phyloP scores from a whole-genome alignment of 2,329 filamentous ascomycete genomes.

The Chaetomium strumarium region DNA sequence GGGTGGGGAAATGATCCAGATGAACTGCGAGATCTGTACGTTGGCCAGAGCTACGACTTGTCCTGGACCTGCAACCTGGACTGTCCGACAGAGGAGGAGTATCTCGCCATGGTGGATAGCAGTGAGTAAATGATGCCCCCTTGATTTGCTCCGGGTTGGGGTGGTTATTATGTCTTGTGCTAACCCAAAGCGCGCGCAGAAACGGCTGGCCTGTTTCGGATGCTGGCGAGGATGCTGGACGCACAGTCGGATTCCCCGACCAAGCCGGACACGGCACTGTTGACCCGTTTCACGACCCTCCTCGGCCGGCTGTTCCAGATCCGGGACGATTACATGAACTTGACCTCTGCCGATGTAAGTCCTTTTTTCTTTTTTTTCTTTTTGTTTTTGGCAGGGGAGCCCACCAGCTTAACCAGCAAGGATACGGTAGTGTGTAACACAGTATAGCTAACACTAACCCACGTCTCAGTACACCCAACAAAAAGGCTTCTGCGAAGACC shows the following conservation, averaged over 20 bases:
- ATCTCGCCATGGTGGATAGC: slow-evolving; percentile 27
- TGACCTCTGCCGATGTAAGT: slow-evolving; percentile 22
- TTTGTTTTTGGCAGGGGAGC: too few species aligned
- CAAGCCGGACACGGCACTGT: neutral
- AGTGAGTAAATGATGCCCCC: slow-evolving; percentile 9
- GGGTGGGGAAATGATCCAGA: too few species aligned
- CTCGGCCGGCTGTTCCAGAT: slow-evolving; percentile 31
- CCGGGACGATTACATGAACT: slow-evolving; percentile 31
- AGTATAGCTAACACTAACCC: neutral
- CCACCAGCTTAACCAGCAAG: too few species aligned
- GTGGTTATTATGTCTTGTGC: too few species aligned
- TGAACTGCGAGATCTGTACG: slow-evolving; percentile 19
- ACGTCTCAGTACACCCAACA: slow-evolving; percentile 29
- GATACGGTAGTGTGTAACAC: too few species aligned
- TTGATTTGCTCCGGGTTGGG: too few species aligned
- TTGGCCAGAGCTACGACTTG: slow-evolving; percentile 29
- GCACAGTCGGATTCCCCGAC: neutral
- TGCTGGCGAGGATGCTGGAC: slow-evolving; percentile 16
- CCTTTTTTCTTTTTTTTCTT: neutral
- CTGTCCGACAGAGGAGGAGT: slow-evolving; percentile 25
- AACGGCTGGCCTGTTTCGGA: slow-evolving; percentile 19
- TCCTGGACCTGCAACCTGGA: slow-evolving; percentile 23
- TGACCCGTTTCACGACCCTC: slow-evolving; percentile 12
- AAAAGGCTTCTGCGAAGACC: slow-evolving; percentile 38
- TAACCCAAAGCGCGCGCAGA: slow-evolving; percentile 4